These are phyloP conservation scores for Boletus eberwhitei DNA, from an alignment of 768 basidiomycete species.

Conservation along the genomic window DNA sequence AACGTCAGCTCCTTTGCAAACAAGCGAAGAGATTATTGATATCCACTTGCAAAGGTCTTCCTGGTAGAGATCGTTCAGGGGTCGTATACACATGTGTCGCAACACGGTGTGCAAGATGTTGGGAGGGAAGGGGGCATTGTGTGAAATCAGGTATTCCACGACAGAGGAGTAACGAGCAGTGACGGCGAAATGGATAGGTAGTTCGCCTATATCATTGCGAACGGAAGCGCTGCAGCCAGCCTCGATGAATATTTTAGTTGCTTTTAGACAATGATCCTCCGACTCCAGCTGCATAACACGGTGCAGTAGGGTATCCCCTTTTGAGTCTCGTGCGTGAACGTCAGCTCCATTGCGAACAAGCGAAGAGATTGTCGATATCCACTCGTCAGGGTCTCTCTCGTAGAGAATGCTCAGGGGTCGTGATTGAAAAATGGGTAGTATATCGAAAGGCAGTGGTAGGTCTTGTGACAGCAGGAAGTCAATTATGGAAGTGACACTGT, in stretches of 20 bases:
- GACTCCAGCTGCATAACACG: not conserved
- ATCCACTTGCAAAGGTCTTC: accelerated
- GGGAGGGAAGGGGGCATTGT: not conserved
- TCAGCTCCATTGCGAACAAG: not conserved
- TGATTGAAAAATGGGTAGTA: not conserved
- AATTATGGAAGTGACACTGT: not conserved
- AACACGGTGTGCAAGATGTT: not conserved
- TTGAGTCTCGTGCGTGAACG: not conserved
- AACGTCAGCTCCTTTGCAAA: not conserved
- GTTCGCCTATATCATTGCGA: not conserved
- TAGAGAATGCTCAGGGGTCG: not conserved
- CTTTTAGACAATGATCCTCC: not conserved
- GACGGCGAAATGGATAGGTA: not conserved
- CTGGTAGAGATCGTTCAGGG: not conserved
- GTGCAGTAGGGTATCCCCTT: not conserved
- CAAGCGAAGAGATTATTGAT: not conserved
- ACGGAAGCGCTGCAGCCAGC: not conserved
- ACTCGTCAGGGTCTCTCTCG: accelerated
- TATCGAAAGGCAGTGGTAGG: not conserved
- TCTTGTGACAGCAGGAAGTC: not conserved
- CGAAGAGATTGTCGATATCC: not conserved
- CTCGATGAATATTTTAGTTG: not conserved
- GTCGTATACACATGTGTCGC: too few species aligned
- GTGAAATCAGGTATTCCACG: not conserved
- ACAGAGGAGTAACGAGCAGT: not conserved